Conservation (phyloP, 192 early-diverging fungal genomes). For the Geosiphon pyriformis region DNA sequence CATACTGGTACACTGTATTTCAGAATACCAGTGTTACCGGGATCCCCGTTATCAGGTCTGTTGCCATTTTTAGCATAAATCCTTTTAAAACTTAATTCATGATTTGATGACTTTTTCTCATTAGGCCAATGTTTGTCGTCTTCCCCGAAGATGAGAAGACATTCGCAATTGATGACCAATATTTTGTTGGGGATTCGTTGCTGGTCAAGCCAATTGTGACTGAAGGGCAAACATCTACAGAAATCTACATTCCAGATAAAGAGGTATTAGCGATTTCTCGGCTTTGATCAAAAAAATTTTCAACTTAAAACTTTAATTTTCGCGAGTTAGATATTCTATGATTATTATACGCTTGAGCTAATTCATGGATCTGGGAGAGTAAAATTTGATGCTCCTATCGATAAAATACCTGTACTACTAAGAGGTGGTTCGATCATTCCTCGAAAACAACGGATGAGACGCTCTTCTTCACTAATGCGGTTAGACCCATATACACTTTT, state of each 20-base stretch:
- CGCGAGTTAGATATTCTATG: conserved; percentile 67
- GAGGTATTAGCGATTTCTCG: conserved; percentile 64
- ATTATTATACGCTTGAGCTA: conserved; percentile 46
- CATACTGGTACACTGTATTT: conserved; percentile 92
- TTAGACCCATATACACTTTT: conserved; percentile 90
- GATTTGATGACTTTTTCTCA: too few species aligned
- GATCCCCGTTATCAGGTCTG: conserved; percentile 67
- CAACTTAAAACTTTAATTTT: too few species aligned
- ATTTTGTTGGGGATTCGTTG: conserved; percentile 82
- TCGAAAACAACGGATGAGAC: conserved; percentile 76
- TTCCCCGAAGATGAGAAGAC: conserved; percentile 74
- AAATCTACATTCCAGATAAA: conserved; percentile 67
- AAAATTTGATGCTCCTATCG: conserved; percentile 58
- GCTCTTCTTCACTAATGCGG: conserved; percentile 72
- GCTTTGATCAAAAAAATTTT: too few species aligned
- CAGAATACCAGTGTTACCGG: conserved; percentile 69
- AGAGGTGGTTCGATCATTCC: conserved; percentile 90
- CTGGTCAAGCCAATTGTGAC: conserved; percentile 64
- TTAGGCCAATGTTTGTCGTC: conserved; percentile 81
- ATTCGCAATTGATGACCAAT: conserved; percentile 83
- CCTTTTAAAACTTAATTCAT: too few species aligned
- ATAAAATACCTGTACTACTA: conserved; percentile 79
- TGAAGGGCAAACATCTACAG: conserved; percentile 51
- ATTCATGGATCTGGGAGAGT: conserved; percentile 31
- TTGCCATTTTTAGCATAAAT: neutral